These are phyloP conservation scores for Schizophyllum amplum DNA, from an alignment of 1,284 basidiomycete species.

Conservation along the genomic window DNA sequence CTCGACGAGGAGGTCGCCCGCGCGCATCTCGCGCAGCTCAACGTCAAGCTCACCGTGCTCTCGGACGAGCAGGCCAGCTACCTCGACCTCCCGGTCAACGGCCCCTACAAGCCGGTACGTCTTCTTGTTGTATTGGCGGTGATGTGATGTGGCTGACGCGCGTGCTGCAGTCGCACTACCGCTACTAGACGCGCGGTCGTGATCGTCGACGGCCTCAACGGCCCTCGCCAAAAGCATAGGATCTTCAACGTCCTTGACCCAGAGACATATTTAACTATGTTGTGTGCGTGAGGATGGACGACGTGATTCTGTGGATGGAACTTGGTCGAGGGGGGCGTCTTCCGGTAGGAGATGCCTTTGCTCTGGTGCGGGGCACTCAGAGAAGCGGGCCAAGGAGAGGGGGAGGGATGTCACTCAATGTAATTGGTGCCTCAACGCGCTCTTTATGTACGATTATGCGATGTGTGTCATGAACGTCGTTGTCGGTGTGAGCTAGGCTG, in stretches of 20 bases:
- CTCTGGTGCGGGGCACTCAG: not conserved
- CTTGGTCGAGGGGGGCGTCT: not conserved
- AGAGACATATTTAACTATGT: not conserved
- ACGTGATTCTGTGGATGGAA: not conserved
- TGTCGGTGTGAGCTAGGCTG: no score
- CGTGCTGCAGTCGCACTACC: conserved; percentile 24
- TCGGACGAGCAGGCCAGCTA: conserved; percentile 78
- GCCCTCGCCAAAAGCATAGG: conserved; percentile 51
- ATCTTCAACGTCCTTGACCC: conserved; percentile 51
- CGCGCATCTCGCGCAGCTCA: conserved; percentile 86
- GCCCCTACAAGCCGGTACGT: conserved; percentile 89
- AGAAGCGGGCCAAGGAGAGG: not conserved
- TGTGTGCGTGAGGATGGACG: not conserved
- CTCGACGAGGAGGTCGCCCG: conserved; percentile 99
- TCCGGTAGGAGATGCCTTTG: not conserved
- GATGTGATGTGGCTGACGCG: conserved; percentile 2
- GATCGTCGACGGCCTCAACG: conserved; percentile 64
- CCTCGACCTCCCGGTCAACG: conserved; percentile 84
- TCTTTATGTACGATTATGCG: not conserved
- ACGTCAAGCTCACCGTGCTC: conserved; percentile 90
- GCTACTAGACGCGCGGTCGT: conserved; percentile 36
- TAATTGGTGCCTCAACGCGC: not conserved
- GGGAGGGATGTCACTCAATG: not conserved
- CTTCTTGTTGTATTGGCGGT: not conserved
- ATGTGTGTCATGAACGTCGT: not conserved